Conservation (phyloP, 257 asterid species). For the Plantago elongata region DNA sequence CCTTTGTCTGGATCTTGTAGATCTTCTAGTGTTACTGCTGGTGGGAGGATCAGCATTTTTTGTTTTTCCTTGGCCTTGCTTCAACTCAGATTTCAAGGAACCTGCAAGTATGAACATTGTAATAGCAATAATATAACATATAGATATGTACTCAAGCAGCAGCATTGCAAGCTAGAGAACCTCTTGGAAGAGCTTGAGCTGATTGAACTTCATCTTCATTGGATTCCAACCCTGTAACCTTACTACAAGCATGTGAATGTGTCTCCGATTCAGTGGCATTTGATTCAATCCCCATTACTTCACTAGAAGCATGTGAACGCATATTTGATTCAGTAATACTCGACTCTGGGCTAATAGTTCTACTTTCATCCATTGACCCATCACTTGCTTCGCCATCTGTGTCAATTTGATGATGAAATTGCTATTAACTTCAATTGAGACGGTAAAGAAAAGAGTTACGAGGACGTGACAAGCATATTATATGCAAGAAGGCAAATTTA, state of each 20-base stretch:
- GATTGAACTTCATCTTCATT: slow-evolving; percentile 70
- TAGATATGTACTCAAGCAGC: not conserved
- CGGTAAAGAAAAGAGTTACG: slow-evolving; percentile 3
- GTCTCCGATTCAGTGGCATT: slow-evolving; percentile 28
- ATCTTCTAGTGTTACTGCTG: slow-evolving; percentile 33
- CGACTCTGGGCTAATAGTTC: slow-evolving; percentile 16
- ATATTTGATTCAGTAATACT: slow-evolving; percentile 29
- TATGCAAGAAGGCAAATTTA: slow-evolving; percentile 8
- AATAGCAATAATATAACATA: not conserved
- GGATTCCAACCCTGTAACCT: slow-evolving; percentile 39
- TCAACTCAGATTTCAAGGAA: slow-evolving; percentile 43
- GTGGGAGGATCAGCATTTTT: slow-evolving; percentile 25
- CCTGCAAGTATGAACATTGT: slow-evolving; percentile 38
- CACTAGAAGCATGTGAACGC: slow-evolving; percentile 49
- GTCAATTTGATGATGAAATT: slow-evolving; percentile 25
- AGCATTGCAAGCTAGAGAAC: slow-evolving; percentile 24
- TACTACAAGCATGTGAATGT: slow-evolving; percentile 48
- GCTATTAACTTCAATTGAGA: slow-evolving; percentile 5
- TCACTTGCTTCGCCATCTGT: slow-evolving; percentile 55
- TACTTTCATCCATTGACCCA: slow-evolving; percentile 24
- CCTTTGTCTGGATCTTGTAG: slow-evolving; percentile 46
- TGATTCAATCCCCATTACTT: slow-evolving; percentile 25
- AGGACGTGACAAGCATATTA: not conserved
- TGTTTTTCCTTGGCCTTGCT: slow-evolving; percentile 37
- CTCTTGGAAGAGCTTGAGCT: slow-evolving; percentile 30